Base-by-base conservation (phyloP, 2,329 filamentous ascomycete species). In the Claviceps arundinis region DNA sequence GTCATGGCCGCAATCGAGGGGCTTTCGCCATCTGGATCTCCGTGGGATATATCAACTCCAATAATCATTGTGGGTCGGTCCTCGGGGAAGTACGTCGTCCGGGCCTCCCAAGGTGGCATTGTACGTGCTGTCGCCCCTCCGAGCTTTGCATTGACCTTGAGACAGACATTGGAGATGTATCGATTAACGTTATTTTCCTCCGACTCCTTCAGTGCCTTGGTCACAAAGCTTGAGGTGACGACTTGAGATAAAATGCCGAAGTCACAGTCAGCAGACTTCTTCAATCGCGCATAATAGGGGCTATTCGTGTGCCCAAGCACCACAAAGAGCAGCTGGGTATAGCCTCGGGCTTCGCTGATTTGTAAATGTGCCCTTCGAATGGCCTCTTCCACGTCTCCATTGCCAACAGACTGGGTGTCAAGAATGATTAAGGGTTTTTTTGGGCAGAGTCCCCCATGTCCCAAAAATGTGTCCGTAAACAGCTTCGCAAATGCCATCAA, bases 21-120 rank as follows among this genome's bases (percentile, higher is more conserved):
- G 5, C 77, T 71, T 22, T 70, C 67, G 38, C 77, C 76, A 5
- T 85, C 88, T 11, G 87, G 82, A 26, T 84, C 75, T 11, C 83
- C 78, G 59, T 98, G 93, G 4, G 89, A 94, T 1, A 98, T 87
- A 64, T 98, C 93, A 0, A 87, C 85, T 22, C 91, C 93, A 54
- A 98, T 84, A 48, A 96, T 81, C 76, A 95, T 85, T 0, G 89
- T 93, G 1, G 66, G 64, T 0, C 82, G 77, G 0, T 62, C 63
- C 1, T 64, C 62, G 0, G 68, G 68, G 49, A 70, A 70, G 54
- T 67, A 70, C 0, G 62, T 67, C 0, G 55, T 48, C 45, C 53
- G 50, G 0, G 59, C 55, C 47, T 62, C 65, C 66, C 67, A 69
- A 0, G 68, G 62, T 19, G 19, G 19, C 19, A 22, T 22, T 22